Evolutionary conservation across 1,284 basidiomycete species (phyloP).

Genomic region (Ganoderma meredithae): DNA sequence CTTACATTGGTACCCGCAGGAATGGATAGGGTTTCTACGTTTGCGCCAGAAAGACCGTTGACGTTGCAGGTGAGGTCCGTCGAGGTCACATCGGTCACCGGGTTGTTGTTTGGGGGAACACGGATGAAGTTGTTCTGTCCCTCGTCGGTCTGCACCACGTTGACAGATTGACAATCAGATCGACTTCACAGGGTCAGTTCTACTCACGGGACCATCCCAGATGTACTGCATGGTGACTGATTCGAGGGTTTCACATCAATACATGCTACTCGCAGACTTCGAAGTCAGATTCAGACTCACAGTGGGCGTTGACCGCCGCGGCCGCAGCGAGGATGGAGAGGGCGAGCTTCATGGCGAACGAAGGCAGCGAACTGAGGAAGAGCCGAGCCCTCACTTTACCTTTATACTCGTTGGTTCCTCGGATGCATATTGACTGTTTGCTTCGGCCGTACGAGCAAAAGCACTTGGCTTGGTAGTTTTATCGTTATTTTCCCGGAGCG

Average conservation of each 20-base stretch:
- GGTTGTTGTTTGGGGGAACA: constrained; percentile 60
- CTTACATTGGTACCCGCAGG: constrained; percentile 51
- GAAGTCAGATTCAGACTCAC: constrained; percentile 35
- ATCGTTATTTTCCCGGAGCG: constrained; percentile 7
- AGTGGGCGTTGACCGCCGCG: constrained; percentile 52
- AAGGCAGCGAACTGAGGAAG: constrained; percentile 13
- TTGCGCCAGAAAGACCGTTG: constrained; percentile 51
- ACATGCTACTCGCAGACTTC: not conserved
- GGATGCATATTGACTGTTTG: not conserved
- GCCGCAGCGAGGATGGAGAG: constrained; percentile 44
- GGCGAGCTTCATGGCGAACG: constrained; percentile 39
- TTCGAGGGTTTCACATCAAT: not conserved
- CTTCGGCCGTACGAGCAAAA: not conserved
- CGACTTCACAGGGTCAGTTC: too few relatives aligned
- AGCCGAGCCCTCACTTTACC: constrained; percentile 4
- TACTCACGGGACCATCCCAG: constrained; percentile 49
- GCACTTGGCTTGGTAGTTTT: constrained; percentile 15
- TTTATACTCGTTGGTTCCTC: constrained; percentile 22
- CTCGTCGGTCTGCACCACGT: constrained; percentile 47
- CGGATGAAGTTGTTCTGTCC: constrained; percentile 54
- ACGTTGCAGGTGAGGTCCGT: constrained; percentile 59
- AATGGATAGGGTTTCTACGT: constrained; percentile 48
- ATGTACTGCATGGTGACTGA: constrained; percentile 59
- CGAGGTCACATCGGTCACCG: constrained; percentile 59
- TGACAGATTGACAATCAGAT: not conserved